These are phyloP conservation scores for Kwoniella botswanensis DNA, from an alignment of 768 basidiomycete species.

Conservation along the genomic window DNA sequence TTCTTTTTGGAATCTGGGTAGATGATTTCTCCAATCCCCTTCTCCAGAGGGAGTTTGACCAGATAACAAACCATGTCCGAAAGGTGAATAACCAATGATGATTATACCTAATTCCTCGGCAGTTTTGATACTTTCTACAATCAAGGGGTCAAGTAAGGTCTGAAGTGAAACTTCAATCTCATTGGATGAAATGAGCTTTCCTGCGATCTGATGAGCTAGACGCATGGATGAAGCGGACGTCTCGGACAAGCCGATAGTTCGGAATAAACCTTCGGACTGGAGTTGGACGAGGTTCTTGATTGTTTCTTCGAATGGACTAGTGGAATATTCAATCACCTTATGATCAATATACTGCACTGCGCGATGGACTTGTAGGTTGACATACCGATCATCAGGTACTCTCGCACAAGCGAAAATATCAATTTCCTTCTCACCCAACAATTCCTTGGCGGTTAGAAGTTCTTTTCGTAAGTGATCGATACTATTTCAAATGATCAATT, in stretches of 20 bases:
- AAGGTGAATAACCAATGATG: conserved; percentile 7
- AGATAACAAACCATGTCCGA: conserved; percentile 51
- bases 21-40: conserved; percentile 58
- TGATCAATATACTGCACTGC: too few relatives aligned
- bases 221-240: conserved; percentile 60
- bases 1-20: background rate
- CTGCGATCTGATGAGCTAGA: conserved; percentile 51
- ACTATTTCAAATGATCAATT: conserved; percentile 11
- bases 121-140: conserved; percentile 59
- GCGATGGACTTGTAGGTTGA: background rate
- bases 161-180: conserved; percentile 65
- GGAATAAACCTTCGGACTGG: conserved; percentile 65
- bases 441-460: conserved; percentile 60
- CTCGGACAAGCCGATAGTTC: conserved; percentile 17
- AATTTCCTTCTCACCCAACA: conserved; percentile 62
- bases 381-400: conserved; percentile 24
- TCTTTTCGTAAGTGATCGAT: conserved; percentile 62
- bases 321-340: too few relatives aligned
- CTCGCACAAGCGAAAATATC: conserved; percentile 62
- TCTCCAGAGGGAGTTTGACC: conserved; percentile 58
- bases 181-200: conserved; percentile 65
- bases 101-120: background rate
- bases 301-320: conserved; percentile 61
- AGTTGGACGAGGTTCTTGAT: conserved; percentile 60
- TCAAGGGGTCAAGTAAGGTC: conserved; percentile 64